Conservation (phyloP, 345 rosid species). For the Murraya koenigii region DNA sequence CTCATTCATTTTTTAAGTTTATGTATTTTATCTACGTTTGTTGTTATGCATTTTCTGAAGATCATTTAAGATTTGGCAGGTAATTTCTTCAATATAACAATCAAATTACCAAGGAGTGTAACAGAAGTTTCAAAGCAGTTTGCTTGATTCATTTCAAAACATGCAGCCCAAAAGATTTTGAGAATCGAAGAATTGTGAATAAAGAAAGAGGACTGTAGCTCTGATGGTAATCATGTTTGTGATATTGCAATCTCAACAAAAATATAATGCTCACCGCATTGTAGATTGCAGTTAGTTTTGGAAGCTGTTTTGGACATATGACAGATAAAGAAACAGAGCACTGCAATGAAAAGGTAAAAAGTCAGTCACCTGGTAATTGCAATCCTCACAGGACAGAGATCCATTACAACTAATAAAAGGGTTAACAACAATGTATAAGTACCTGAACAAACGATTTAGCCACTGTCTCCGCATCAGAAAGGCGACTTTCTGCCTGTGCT, state of each 20-base stretch:
- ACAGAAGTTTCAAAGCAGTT: not conserved
- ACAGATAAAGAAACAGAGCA: conserved; percentile 77
- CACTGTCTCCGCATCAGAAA: conserved; percentile 87
- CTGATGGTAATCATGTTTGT: not conserved
- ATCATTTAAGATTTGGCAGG: not conserved
- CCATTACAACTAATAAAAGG: conserved; percentile 3
- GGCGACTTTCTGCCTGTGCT: conserved; percentile 56
- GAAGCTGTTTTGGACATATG: conserved; percentile 88
- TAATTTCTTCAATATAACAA: not conserved
- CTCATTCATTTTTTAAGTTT: not conserved
- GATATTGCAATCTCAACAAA: not conserved
- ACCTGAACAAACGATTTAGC: conserved; percentile 80
- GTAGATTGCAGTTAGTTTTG: conserved; percentile 74
- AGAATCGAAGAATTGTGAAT: not conserved
- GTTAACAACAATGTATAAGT: conserved; percentile 11
- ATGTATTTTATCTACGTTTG: not conserved
- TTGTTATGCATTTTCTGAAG: not conserved
- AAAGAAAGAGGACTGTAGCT: not conserved
- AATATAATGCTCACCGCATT: conserved; percentile 63
- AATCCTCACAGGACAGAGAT: conserved; percentile 9
- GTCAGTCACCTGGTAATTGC: conserved; percentile 22
- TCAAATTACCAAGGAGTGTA: not conserved
- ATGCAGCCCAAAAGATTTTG: not conserved
- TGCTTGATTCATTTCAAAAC: not conserved
- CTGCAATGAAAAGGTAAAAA: conserved; percentile 46